These are phyloP conservation scores for Trypethelium eluteriae DNA, from an alignment of 495 filamentous ascomycete genomes.

Conservation along the genomic window DNA sequence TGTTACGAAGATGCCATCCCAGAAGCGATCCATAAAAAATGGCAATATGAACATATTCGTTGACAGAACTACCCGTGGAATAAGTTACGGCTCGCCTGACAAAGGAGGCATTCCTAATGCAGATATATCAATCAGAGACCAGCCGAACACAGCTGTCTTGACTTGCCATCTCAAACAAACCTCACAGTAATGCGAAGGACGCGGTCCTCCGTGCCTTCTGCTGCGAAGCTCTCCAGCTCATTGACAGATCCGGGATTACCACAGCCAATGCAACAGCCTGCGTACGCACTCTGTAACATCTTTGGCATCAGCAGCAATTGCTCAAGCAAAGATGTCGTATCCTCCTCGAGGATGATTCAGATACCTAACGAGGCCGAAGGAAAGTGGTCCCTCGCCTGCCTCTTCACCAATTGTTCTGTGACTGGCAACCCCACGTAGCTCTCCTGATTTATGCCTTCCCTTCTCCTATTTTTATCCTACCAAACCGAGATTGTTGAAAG, in stretches of 20 bases:
- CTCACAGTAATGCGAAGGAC: slow-evolving; percentile 24
- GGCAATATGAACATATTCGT: not conserved
- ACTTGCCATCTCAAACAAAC: not conserved
- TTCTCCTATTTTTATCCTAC: too few species aligned
- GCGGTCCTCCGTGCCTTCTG: slow-evolving; percentile 38
- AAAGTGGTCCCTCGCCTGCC: not conserved
- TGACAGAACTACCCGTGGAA: not conserved
- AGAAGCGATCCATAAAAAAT: not conserved
- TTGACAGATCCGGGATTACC: slow-evolving; percentile 45
- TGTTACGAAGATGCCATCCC: not conserved
- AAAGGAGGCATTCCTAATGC: slow-evolving; percentile 25
- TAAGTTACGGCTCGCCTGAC: not conserved
- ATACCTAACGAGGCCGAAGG: not conserved
- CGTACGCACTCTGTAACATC: slow-evolving; percentile 41
- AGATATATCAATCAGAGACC: slow-evolving; percentile 24
- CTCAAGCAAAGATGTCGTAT: slow-evolving; percentile 44
- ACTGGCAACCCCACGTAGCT: not conserved
- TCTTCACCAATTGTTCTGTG: not conserved
- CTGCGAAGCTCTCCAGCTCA: slow-evolving; percentile 40
- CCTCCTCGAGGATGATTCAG: slow-evolving; percentile 15
- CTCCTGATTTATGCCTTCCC: too few species aligned
- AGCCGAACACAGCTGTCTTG: slow-evolving; percentile 22
- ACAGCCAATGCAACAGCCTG: slow-evolving; percentile 38
- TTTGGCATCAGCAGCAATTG: slow-evolving; percentile 45
- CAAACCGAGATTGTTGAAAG: too few species aligned